phyloP scores from a whole-genome alignment of 108 stramenopile species.

The Pseudonitzschia delicatissima region DNA sequence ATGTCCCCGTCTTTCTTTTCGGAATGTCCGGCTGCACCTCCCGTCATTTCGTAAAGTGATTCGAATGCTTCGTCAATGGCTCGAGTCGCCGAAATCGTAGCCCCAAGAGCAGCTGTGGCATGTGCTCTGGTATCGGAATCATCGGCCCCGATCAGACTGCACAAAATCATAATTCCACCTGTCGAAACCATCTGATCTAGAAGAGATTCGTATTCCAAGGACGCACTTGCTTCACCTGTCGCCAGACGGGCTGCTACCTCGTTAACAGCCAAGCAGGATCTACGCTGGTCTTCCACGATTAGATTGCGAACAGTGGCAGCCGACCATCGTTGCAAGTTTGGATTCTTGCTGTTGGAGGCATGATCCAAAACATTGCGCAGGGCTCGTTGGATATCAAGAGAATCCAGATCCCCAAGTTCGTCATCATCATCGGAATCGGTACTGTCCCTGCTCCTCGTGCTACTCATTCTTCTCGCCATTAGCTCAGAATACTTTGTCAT shows the following conservation, averaged over 20 bases:
- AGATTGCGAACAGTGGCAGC: constrained; percentile 66
- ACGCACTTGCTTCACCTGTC: constrained; percentile 25
- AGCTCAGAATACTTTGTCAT: constrained; percentile 11
- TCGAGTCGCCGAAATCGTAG: constrained; percentile 57
- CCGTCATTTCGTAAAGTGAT: constrained; percentile 45
- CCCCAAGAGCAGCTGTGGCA: constrained; percentile 66
- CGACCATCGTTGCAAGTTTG: constrained; percentile 78
- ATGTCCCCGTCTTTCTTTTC: constrained; percentile 60
- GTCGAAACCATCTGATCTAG: constrained; percentile 56
- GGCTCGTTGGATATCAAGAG: constrained; percentile 59
- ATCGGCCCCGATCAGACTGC: constrained; percentile 61
- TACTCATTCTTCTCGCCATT: constrained; percentile 2
- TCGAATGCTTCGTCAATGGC: constrained; percentile 46
- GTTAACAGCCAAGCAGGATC: constrained; percentile 50
- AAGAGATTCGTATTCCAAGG: constrained; percentile 58
- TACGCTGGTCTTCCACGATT: constrained; percentile 69
- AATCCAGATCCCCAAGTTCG: constrained; percentile 26
- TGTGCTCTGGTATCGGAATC: constrained; percentile 80
- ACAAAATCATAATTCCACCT: constrained; percentile 79
- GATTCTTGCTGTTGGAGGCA: constrained; percentile 50
- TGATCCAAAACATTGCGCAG: constrained; percentile 75
- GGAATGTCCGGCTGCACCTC: constrained; percentile 31
- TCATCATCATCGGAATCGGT: constrained; percentile 15
- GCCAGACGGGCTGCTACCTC: constrained; percentile 46
- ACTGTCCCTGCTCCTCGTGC: constrained; percentile 13